Base-by-base conservation (phyloP, 257 asterid genomes). In the Ophiorrhiza pumila region DNA sequence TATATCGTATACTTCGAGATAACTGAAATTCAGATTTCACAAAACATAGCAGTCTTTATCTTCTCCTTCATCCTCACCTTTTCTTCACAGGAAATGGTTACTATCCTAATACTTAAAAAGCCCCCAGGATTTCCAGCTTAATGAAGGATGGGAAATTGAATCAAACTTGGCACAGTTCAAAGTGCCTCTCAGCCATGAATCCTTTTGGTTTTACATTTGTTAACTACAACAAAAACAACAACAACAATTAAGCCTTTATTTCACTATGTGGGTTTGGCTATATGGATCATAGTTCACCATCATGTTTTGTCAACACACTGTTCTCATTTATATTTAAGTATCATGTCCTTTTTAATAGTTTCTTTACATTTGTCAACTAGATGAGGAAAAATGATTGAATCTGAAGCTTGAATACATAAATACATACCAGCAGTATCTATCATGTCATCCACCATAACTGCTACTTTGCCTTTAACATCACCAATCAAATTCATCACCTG, bases 401-500 rank as follows among this genome's bases (percentile, higher is more conserved):
- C 68, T 57, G 27, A 67, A 53, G 65, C 29, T 49, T 39, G 41
- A n/a, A 3, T 17, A 61, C 23, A 29, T 65, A 35, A 64, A 59
- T 23, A 72, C 87, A 76, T 76, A 89, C 97, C 97, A 78, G 97
- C 97, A 74, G 97, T 91, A 82, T 91, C 96, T 43, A 91, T 91
- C 97, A 91, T 91, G 86, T 91, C 97, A 78, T 91, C 97, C 85
- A 91, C 91, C 97, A 91, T 89, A 37, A 91, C 95, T 31, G 97
- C 97, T 77, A 91, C 96, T 85, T 91, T 89, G 15, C 97, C 97
- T 57, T 77, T 82, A 47, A 91, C 97, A 79, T 89, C 97, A 66
- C 97, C 97, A 60, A 91, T 91, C 88, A 91, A 87, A 88, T 91
- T 91, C 97, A 91, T 88, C 77, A 91, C 97, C 97, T 91, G 87